Conservation (phyloP, 768 basidiomycete genomes). For the Collybia nuda region DNA sequence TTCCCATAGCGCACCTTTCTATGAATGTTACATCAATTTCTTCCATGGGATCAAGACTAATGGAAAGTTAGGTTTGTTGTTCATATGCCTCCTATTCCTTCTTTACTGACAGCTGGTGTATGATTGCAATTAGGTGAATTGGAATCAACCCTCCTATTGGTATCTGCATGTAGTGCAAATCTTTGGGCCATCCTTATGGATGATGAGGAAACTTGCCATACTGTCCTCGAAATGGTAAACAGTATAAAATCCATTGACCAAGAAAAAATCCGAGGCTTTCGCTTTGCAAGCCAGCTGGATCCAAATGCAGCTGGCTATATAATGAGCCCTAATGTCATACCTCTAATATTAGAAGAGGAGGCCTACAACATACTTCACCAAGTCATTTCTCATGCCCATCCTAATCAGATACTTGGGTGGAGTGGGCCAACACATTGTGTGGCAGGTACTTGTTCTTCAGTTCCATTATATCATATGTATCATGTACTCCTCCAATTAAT, state of each 20-base stretch:
- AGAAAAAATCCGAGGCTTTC: conserved; percentile 9
- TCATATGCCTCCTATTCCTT: neutral
- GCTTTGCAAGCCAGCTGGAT: too few species aligned
- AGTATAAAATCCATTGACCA: conserved; percentile 2
- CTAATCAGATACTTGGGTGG: too few species aligned
- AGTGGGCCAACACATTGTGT: too few species aligned
- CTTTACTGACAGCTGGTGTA: too few species aligned
- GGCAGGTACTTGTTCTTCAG: too few species aligned
- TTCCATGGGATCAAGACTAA: conserved; percentile 18
- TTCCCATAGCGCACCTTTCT: conserved; percentile 13
- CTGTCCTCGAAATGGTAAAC: conserved; percentile 3
- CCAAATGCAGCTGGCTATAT: too few species aligned
- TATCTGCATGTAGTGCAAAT: conserved; percentile 5
- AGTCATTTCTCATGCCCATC: too few species aligned
- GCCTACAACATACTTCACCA: too few species aligned
- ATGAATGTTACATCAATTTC: conserved; percentile 18
- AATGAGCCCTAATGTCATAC: too few species aligned
- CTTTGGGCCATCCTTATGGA: conserved; percentile 10
- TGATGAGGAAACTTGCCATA: neutral
- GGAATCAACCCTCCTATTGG: conserved; percentile 8
- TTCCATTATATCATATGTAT: too few species aligned
- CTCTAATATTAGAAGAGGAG: too few species aligned
- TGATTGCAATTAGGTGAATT: conserved; percentile 13
- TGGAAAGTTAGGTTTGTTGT: conserved; percentile 11
- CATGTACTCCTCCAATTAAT: too few species aligned